phyloP scores from a whole-genome alignment of 2,329 filamentous ascomycete species.

The Celoporthe dispersa region DNA sequence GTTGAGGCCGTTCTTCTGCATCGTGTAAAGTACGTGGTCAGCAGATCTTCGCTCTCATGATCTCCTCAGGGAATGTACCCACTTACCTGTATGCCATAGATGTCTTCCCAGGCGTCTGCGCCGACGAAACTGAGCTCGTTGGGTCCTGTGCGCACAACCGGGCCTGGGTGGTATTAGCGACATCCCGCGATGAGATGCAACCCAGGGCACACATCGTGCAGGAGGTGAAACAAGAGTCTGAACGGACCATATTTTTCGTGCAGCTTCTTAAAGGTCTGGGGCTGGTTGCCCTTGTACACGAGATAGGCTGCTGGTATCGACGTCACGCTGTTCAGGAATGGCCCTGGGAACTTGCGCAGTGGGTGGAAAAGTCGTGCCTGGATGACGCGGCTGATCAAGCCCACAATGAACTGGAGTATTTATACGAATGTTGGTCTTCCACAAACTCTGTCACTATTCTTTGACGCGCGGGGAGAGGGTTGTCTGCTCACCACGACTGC shows the following conservation, averaged over 20 bases:
- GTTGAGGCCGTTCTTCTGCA: constrained; percentile 30
- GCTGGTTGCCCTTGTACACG: constrained; percentile 35
- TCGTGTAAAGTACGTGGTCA: not conserved
- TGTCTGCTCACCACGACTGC: not conserved
- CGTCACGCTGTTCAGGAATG: constrained; percentile 34
- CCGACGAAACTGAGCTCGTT: constrained; percentile 37
- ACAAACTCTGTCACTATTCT: not conserved
- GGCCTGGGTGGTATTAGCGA: constrained; percentile 21
- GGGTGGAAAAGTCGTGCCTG: constrained; percentile 33
- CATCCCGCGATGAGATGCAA: not conserved
- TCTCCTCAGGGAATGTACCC: too few relatives aligned
- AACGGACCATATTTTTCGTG: constrained; percentile 36
- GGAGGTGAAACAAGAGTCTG: not conserved
- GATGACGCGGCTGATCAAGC: not conserved
- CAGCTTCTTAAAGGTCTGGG: constrained; percentile 33
- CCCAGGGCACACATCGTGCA: not conserved
- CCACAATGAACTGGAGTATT: not conserved
- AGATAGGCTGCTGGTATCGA: constrained; percentile 32
- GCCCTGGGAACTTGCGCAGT: constrained; percentile 34
- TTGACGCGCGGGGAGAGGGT: not conserved
- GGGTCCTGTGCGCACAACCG: constrained; percentile 36
- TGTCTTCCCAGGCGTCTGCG: constrained; percentile 37
- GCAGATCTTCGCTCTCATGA: too few relatives aligned
- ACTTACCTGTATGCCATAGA: constrained; percentile 36
- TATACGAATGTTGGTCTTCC: not conserved